Base-by-base conservation (phyloP, 176 grass and related monocot species). In the Tillandsia fasciculata region DNA sequence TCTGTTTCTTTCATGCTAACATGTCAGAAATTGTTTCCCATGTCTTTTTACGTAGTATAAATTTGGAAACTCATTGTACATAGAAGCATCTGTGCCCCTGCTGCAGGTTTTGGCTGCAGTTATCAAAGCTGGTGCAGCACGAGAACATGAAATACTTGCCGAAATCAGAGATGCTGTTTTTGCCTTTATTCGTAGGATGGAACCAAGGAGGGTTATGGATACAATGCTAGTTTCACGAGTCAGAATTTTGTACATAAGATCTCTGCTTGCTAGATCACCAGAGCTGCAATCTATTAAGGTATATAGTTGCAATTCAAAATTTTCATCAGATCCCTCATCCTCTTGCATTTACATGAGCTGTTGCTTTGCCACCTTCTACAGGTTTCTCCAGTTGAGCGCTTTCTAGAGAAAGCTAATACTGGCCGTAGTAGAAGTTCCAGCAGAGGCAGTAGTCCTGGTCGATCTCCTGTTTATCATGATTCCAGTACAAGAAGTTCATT, bases 201-300 rank as follows among this genome's bases (percentile, higher is more conserved):
- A 97, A 84, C 86, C 89, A 69, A 92, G 82, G 79, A 97, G 76
- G 78, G 93, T 97, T 77, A 92, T 97, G 93, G 93, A 92, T 76
- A 97, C 93, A 61, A 92, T 97, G 89, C 84, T 97, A 69, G 94
- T 97, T 83, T 97, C 94, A 57, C 91, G 94, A 48, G 94, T 97
- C 61, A 87, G 86, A 86, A 97, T 97, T 83, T 87, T 97, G 77
- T 97, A 97, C 64, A 90, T 90, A 72, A 84, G 94, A 85, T 97
- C 94, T 89, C 87, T 97, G 81, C 73, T 97, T 83, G 82, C 94
- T 81, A 89, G 80, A 64, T 97, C 94, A n/a, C 94, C 94, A 29
- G 94, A 97, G 79, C 82, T 97, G 79, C 94, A 97, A 75, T 92
- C 94, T 51, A 87, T 97, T 78, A 97, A 92, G 84, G 94, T 90